Base-by-base conservation (phyloP, 176 grass and related monocot species). In the Eleusine coracana region DNA sequence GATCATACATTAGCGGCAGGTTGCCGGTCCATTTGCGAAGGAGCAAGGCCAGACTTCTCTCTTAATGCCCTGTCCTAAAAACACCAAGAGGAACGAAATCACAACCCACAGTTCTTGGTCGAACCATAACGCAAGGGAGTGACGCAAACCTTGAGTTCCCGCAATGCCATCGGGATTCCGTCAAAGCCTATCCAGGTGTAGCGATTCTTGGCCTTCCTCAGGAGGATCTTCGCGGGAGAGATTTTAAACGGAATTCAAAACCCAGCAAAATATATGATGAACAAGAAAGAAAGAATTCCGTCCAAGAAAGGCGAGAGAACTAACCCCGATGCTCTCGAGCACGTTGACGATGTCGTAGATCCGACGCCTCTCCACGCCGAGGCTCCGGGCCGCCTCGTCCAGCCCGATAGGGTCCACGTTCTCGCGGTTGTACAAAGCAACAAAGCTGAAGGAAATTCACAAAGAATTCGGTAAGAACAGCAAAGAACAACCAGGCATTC, bases 261-360 rank as follows among this genome's bases (percentile, higher is more conserved):
- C 25, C 60, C 8, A 34, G 0, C 44, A 45, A 9, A 20, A 10
- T 52, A 45, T 45, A 45, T 45, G 42, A 3, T 0, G 34, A 69
- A 10, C 16, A 52, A 55, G 7, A 83, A 85, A 69, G 7, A 11
- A 52, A 55, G 7, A 83, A 85, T 7, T 48, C 45, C 13, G 25
- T 13, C 10, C 7, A 67, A 14, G 5, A 66, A 58, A 82, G 12
- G 28, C 21, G 37, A 40, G 31, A 56, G 70, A 81, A 80, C 88
- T 88, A 10, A 98, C 96, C 96, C 96, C 91, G 6, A 98, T 78
- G 44, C 91, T 98, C 87, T 95, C 92, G 37, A 98, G 83, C 11
- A 98, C 91, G 81, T 98, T 98, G 77, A 98, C 96, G 18, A 98
- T 95, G 82, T 98, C 93, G 66, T 98, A 98, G 91, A 98, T 95